Percentiles rank a stretch among this genome's conserved stretches.
phyloP scores from a whole-genome alignment of 176 grass and related monocot species.

The Aegilops speltoides region DNA sequence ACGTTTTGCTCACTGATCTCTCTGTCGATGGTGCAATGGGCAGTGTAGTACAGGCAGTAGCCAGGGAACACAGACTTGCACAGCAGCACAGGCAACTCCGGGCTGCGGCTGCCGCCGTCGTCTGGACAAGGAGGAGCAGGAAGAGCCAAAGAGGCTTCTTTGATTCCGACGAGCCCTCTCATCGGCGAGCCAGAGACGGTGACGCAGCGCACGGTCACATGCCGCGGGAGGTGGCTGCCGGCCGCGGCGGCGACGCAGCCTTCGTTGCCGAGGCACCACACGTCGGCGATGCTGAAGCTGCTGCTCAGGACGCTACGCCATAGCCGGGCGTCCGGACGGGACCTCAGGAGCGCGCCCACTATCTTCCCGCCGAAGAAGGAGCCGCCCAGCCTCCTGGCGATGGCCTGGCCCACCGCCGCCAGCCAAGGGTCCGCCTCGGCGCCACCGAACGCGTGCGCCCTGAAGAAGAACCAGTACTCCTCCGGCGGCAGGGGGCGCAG shows the following conservation, averaged over 20 bases:
- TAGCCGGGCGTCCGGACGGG: not conserved
- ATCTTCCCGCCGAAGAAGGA: slow-evolving; percentile 31
- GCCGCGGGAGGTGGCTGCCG: not conserved
- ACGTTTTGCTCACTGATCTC: not conserved
- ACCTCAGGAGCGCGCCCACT: slow-evolving; percentile 19
- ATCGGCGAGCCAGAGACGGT: slow-evolving; percentile 11
- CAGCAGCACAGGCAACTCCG: slow-evolving; percentile 21
- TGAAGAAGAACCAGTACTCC: slow-evolving; percentile 45
- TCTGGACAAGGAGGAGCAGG: not conserved
- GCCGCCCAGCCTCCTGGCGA: slow-evolving; percentile 15
- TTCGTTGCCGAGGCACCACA: not conserved
- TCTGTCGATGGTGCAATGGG: slow-evolving; percentile 4
- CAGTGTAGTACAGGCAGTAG: slow-evolving; percentile 28
- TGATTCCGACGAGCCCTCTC: slow-evolving; percentile 17
- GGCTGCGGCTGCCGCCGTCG: not conserved
- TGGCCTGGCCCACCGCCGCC: slow-evolving; percentile 2
- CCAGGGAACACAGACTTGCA: slow-evolving; percentile 34
- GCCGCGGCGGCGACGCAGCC: not conserved
- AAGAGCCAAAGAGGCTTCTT: not conserved
- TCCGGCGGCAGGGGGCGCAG: not conserved
- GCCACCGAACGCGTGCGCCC: slow-evolving; percentile 19
- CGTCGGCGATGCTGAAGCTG: not conserved
- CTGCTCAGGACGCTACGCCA: slow-evolving; percentile 10
- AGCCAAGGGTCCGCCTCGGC: slow-evolving; percentile 5
- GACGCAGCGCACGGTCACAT: slow-evolving; percentile 7